These are phyloP conservation scores for Tolypocladium album DNA, from an alignment of 2,329 filamentous ascomycete species.

Conservation along the genomic window DNA sequence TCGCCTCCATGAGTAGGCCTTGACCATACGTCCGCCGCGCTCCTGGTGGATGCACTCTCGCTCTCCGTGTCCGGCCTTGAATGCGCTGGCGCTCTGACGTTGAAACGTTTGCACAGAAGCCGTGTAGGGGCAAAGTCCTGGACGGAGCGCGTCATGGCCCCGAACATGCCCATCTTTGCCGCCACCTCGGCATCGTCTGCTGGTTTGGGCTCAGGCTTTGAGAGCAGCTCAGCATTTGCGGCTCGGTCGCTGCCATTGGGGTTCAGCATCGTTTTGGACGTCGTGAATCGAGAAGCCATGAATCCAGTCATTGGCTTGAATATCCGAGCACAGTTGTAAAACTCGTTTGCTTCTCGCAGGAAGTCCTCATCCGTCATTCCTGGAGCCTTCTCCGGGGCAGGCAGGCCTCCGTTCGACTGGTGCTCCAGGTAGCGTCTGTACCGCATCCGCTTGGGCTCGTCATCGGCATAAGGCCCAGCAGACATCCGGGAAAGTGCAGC, in stretches of 20 bases:
- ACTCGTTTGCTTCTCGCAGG: slow-evolving; percentile 69
- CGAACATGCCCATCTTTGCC: slow-evolving; percentile 87
- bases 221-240: slow-evolving; percentile 13
- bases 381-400: slow-evolving; percentile 38
- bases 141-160: slow-evolving; percentile 66
- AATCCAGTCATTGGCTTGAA: slow-evolving; percentile 87
- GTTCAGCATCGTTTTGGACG: slow-evolving; percentile 40
- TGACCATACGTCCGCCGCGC: not conserved
- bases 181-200: slow-evolving; percentile 73
- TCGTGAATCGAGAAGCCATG: slow-evolving; percentile 91
- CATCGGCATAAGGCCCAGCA: slow-evolving; percentile 69
- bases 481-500: slow-evolving; percentile 57
- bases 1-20: not conserved
- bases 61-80: slow-evolving; percentile 41
- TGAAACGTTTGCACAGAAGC: slow-evolving; percentile 89
- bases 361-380: slow-evolving; percentile 57
- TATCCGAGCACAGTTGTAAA: slow-evolving; percentile 52
- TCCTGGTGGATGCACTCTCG: slow-evolving; percentile 8
- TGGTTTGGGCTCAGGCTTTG: slow-evolving; percentile 20
- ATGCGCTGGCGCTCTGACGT: slow-evolving; percentile 66
- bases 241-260: slow-evolving; percentile 9
- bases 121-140: slow-evolving; percentile 69
- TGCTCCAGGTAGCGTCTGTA: slow-evolving; percentile 77
- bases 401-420: slow-evolving; percentile 37
- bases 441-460: slow-evolving; percentile 66